Base-by-base conservation (phyloP, 306 rosid genomes). In the Adenanthera pavonina region DNA sequence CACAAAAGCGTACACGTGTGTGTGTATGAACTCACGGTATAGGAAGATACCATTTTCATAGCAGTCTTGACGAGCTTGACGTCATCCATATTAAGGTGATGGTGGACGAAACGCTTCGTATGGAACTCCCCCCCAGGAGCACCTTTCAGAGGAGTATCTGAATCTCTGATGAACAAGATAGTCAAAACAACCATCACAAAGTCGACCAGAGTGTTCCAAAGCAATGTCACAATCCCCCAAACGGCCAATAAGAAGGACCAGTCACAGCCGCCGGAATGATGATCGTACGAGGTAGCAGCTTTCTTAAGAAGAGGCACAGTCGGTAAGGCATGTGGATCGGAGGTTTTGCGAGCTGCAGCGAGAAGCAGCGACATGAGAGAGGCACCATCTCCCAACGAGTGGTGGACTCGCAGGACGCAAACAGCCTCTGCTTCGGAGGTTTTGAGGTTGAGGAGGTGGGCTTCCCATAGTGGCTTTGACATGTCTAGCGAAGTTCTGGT, bases 331-430 rank as follows among this genome's bases (percentile, higher is more conserved):
- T 82, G 56, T 3, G 90, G 89, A 74, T 93, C 87, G 3, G 91
- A 84, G 38, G 88, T 69, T 77, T 89, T 88, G 20, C 94, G 89
- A 12, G 93, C 87, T 9, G 91, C 80, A 0, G 97, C 92, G 4
- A 93, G 81, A 51, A 93, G 90, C 12, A 93, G 89, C 25, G 97
- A 91, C 70, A 88, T 72, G 64, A 93, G 94, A 44, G 97, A 91
- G 0, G 91, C 90, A 16, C 97, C 97, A 66, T 93, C 96, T 0
- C 96, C 96, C 33, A 93, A 5, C 0, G 94, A 91, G 74, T 93
- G 97, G 82, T 91, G 96, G 44, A 93, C 73, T 8, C 92, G 80
- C 5, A 89, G 64, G 7, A 91, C 35, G 1, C 33, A 89, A 14
- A 88, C 19, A 1, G 91, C 77, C 69, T 91, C 91, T 46, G 93